phyloP scores from a whole-genome alignment of 108 stramenopile species.

The Aurantiochytrium sp. region DNA sequence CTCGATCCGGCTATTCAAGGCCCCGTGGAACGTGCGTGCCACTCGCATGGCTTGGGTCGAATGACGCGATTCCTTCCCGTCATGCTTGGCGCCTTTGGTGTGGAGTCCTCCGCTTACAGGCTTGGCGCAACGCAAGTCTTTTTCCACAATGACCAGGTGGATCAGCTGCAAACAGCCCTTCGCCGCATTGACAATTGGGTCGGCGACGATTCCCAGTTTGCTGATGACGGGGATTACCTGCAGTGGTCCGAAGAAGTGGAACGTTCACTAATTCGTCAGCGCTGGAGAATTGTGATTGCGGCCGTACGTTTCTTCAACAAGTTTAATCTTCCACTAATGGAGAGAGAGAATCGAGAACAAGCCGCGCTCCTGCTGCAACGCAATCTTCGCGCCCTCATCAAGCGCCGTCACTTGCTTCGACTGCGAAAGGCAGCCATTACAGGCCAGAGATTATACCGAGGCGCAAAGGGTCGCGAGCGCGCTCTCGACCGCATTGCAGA shows the following conservation, averaged over 20 bases:
- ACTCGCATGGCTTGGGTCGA: constrained; percentile 26
- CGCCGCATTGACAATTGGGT: background rate
- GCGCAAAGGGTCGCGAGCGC: background rate
- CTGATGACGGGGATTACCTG: background rate
- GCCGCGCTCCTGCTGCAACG: background rate
- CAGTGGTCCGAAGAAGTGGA: no score
- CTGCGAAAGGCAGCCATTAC: background rate
- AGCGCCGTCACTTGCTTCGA: background rate
- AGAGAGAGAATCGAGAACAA: background rate
- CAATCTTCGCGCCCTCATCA: background rate
- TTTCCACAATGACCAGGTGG: constrained; percentile 14
- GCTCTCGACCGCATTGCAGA: background rate
- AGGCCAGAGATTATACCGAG: background rate
- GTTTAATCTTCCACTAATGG: background rate
- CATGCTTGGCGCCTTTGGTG: constrained; percentile 35
- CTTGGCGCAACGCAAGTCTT: constrained; percentile 38
- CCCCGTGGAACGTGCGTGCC: constrained; percentile 27
- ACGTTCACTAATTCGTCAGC: background rate
- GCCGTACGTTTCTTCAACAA: background rate
- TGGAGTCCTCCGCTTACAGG: constrained; percentile 24
- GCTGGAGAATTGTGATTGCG: background rate
- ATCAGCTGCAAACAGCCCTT: background rate
- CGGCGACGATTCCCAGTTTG: background rate
- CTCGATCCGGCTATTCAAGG: constrained; percentile 12
- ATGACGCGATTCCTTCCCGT: constrained; percentile 17